Conservation (phyloP, 495 filamentous ascomycete genomes). For the Aspergillus affinis region DNA sequence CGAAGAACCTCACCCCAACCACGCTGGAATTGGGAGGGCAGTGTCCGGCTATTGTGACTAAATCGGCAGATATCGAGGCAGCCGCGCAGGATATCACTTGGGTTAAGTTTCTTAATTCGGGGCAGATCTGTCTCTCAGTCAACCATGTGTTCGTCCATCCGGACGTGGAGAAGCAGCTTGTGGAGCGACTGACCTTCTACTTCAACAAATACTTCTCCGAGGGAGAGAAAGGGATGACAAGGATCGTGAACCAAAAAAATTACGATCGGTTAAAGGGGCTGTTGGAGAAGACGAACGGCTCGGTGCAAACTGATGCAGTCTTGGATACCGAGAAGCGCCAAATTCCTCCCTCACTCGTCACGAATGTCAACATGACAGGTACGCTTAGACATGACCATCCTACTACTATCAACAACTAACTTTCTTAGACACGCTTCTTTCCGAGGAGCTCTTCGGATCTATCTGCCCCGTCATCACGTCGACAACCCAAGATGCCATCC, state of each 20-base stretch:
- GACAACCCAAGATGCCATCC: slow-evolving; percentile 69
- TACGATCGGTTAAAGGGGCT: slow-evolving; percentile 77
- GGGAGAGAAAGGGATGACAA: slow-evolving; percentile 62
- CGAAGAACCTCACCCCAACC: slow-evolving; percentile 84
- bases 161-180: slow-evolving; percentile 62
- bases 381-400: not conserved
- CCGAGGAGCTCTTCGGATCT: slow-evolving; percentile 82
- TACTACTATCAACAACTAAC: not conserved
- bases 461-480: slow-evolving; percentile 72
- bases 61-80: slow-evolving; percentile 68
- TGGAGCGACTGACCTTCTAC: slow-evolving; percentile 60
- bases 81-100: slow-evolving; percentile 76
- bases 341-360: slow-evolving; percentile 77
- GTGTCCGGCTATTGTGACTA: slow-evolving; percentile 82
- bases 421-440: slow-evolving; percentile 64
- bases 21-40: slow-evolving; percentile 79
- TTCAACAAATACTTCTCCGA: slow-evolving; percentile 69
- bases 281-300: slow-evolving; percentile 67
- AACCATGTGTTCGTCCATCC: slow-evolving; percentile 81
- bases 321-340: slow-evolving; percentile 65
- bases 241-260: slow-evolving; percentile 75
- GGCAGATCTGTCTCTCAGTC: slow-evolving; percentile 72
- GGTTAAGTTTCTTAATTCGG: slow-evolving; percentile 76
- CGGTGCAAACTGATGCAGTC: slow-evolving; percentile 72
- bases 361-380: slow-evolving; percentile 51